phyloP scores from a whole-genome alignment of 805 yeast species.

The Lipomyces chichibuensis region DNA sequence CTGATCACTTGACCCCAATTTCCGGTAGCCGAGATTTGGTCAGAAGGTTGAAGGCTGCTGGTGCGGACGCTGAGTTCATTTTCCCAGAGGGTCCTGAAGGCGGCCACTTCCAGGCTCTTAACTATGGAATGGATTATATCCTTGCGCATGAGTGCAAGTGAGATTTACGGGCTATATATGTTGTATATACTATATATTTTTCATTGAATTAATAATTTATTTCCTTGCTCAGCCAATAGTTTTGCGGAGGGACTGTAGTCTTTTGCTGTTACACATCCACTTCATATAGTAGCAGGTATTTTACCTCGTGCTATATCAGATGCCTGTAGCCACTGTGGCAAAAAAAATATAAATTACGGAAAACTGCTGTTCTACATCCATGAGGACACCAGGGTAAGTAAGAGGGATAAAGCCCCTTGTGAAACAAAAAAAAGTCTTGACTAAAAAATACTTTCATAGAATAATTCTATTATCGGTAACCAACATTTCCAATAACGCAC shows the following conservation, averaged over 20 bases:
- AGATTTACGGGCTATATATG: not conserved
- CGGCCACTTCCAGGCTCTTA: conserved; percentile 35
- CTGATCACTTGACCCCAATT: conserved; percentile 22
- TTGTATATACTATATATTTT: not conserved
- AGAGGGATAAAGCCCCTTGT: too few species aligned
- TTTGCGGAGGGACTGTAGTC: not conserved
- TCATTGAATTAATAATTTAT: not conserved
- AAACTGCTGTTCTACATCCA: too few species aligned
- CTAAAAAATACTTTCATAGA: not conserved
- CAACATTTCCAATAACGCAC: not conserved
- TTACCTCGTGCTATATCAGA: too few species aligned
- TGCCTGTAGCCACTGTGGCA: too few species aligned
- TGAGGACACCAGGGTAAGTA: too few species aligned
- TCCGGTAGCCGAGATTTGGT: conserved; percentile 31
- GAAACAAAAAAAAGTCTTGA: not conserved
- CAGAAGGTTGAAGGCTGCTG: conserved; percentile 30
- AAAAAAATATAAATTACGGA: too few species aligned
- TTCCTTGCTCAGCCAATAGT: not conserved
- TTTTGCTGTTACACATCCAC: not conserved
- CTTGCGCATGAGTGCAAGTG: conserved; percentile 23
- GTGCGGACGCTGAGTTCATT: conserved; percentile 33
- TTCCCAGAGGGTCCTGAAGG: conserved; percentile 30
- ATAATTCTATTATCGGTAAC: not conserved
- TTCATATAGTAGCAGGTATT: too few species aligned
- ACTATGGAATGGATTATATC: conserved; percentile 29